These are phyloP conservation scores for Oleoguttula mirabilis DNA, from an alignment of 495 filamentous ascomycete genomes.

Conservation along the genomic window DNA sequence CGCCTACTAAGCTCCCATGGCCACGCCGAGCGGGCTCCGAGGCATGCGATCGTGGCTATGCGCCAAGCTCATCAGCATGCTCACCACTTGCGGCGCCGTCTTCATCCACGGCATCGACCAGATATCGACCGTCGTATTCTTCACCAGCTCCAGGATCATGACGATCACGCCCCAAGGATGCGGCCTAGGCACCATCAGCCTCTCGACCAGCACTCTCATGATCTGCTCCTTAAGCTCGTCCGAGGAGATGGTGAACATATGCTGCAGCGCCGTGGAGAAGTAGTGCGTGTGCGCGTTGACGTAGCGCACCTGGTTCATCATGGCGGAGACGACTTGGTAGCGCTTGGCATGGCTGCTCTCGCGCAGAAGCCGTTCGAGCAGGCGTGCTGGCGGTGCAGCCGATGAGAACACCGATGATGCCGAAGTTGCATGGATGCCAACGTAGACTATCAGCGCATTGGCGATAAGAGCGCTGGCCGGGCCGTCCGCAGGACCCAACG, in stretches of 20 bases:
- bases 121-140: constrained; percentile 78
- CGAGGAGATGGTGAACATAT: constrained; percentile 73
- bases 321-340: constrained; percentile 72
- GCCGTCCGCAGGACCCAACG: constrained; percentile 40
- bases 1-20: neutral
- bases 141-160: constrained; percentile 77
- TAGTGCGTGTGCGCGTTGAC: constrained; percentile 84
- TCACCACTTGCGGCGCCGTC: constrained; percentile 61
- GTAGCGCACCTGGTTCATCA: constrained; percentile 84
- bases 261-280: constrained; percentile 77
- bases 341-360: constrained; percentile 64
- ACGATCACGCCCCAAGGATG: constrained; percentile 95
- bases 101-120: constrained; percentile 91
- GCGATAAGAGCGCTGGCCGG: constrained; percentile 36
- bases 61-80: constrained; percentile 13
- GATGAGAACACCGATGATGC: constrained; percentile 52
- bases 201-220: constrained; percentile 73
- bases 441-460: constrained; percentile 70
- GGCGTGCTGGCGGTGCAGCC: constrained; percentile 56
- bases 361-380: constrained; percentile 63
- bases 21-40: constrained; percentile 4
- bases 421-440: constrained; percentile 58
- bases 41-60: constrained; percentile 11
- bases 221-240: constrained; percentile 85
- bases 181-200: constrained; percentile 77